These are phyloP conservation scores for Claviceps purpurea DNA, from an alignment of 2,329 filamentous ascomycete species.

Conservation along the genomic window DNA sequence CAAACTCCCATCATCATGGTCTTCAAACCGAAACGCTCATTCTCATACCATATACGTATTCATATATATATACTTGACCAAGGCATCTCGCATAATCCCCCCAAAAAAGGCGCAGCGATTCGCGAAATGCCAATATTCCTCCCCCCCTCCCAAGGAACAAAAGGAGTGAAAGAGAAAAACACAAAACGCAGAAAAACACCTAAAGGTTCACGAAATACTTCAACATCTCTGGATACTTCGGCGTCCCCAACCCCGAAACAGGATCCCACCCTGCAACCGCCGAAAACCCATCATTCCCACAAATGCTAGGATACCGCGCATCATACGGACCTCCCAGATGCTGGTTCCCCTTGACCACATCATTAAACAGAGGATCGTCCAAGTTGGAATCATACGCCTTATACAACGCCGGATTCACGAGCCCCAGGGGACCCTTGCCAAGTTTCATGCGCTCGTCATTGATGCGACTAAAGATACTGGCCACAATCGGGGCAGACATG, in stretches of 20 bases:
- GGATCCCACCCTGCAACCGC: conserved; percentile 11
- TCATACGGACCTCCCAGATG: conserved; percentile 7
- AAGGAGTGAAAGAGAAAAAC: neutral
- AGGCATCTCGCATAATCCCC: neutral
- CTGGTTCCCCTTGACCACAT: conserved; percentile 9
- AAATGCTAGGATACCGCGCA: conserved; percentile 5
- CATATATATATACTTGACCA: neutral
- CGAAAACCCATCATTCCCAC: conserved; percentile 10
- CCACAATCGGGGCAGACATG: conserved; percentile 21
- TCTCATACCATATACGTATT: neutral
- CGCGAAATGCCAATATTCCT: neutral
- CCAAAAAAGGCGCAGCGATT: neutral
- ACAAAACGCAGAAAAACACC: neutral
- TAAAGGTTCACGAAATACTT: conserved; percentile 26
- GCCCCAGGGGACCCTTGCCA: conserved; percentile 17
- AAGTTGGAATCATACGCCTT: conserved; percentile 2
- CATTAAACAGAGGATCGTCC: conserved; percentile 6
- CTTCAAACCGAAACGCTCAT: no score
- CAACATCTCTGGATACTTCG: conserved; percentile 15
- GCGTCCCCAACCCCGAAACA: conserved; percentile 10
- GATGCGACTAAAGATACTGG: conserved; percentile 19
- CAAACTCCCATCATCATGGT: no score
- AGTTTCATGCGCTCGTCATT: conserved; percentile 17
- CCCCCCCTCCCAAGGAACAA: neutral
- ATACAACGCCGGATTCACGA: conserved; percentile 22